Evolutionary conservation across 108 stramenopile genomes (phyloP).

Genomic region (Pseudonitzschia pungens): DNA sequence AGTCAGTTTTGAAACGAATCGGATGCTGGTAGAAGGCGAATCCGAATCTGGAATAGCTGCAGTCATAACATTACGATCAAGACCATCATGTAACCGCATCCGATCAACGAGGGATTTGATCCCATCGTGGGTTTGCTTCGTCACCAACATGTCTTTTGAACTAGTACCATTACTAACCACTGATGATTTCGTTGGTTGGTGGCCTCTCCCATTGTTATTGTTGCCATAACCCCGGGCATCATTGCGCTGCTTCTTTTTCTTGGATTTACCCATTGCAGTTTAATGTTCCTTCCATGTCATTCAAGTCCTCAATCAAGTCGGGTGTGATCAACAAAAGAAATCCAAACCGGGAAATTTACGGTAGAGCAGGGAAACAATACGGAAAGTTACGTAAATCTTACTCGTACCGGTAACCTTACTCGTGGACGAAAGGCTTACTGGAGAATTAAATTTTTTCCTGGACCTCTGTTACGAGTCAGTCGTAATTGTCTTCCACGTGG

Average conservation of each 20-base stretch:
- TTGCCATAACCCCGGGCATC: constrained; percentile 43
- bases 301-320: neutral
- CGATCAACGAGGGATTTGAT: constrained; percentile 20
- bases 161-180: neutral
- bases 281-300: no score
- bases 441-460: no score
- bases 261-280: constrained; percentile 35
- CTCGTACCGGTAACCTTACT: no score
- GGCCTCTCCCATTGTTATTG: neutral
- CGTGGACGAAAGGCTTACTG: no score
- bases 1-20: constrained; percentile 32
- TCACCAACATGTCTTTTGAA: constrained; percentile 1
- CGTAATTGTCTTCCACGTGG: no score
- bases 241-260: constrained; percentile 30
- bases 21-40: constrained; percentile 3
- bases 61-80: neutral
- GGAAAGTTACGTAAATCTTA: no score
- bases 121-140: constrained; percentile 25
- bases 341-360: no score
- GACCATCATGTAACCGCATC: neutral
- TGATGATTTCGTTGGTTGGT: constrained; percentile 2
- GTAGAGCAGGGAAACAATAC: no score
- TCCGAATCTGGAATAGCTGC: neutral
- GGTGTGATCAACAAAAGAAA: no score
- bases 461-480: no score